Evolutionary conservation across 208 protist genomes (phyloP).

Genomic region (Angomonas ambiguus): DNA sequence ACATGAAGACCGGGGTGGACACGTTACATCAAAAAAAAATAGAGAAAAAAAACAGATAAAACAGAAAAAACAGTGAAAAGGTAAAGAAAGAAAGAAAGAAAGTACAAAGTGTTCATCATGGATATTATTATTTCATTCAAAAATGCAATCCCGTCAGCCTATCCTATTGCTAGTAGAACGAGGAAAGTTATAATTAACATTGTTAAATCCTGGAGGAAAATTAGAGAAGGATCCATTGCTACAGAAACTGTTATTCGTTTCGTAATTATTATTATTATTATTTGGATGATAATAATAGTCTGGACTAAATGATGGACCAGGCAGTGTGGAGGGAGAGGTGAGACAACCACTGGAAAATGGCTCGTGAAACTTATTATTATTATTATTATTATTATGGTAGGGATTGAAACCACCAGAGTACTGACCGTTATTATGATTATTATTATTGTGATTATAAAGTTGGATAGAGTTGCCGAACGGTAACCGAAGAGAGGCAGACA

Average conservation of each 20-base stretch:
- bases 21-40: conserved; percentile 3
- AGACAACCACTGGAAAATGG: neutral
- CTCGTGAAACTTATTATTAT: neutral
- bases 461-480: neutral
- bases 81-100: neutral
- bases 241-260: neutral
- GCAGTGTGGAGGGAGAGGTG: neutral
- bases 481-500: neutral
- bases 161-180: neutral
- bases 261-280: neutral
- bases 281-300: neutral
- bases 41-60: conserved; percentile 9
- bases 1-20: too few relatives aligned
- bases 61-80: conserved; percentile 6
- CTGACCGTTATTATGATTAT: neutral
- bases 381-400: conserved; percentile 8
- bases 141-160: too few relatives aligned
- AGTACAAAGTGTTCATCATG: neutral
- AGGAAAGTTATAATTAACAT: neutral
- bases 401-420: neutral
- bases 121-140: conserved; percentile 1
- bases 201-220: neutral
- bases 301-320: too few relatives aligned
- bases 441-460: neutral
- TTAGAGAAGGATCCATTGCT: neutral